Conservation (phyloP, 2,329 filamentous ascomycete genomes). For the Ramichloridium luteum region DNA sequence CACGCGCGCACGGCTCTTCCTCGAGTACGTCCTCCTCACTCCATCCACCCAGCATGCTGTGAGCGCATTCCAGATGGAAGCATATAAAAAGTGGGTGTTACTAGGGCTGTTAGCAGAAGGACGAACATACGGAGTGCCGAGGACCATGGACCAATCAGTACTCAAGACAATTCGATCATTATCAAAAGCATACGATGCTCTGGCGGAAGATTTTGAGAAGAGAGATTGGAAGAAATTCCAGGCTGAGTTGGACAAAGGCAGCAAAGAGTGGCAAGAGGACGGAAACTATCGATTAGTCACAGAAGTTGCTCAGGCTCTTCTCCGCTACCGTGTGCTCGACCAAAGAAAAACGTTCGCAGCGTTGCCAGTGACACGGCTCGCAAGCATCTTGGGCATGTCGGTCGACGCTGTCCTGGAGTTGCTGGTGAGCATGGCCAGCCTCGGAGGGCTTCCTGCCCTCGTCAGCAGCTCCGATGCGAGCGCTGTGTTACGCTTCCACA, state of each 20-base stretch:
- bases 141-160: slow-evolving; percentile 41
- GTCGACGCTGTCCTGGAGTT: slow-evolving; percentile 42
- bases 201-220: slow-evolving; percentile 57
- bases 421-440: slow-evolving; percentile 40
- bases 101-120: slow-evolving; percentile 61
- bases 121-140: slow-evolving; percentile 43
- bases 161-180: slow-evolving; percentile 46
- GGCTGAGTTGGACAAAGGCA: slow-evolving; percentile 49
- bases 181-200: slow-evolving; percentile 55
- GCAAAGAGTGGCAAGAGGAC: slow-evolving; percentile 43
- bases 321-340: slow-evolving; percentile 61
- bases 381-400: slow-evolving; percentile 38
- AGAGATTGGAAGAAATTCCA: slow-evolving; percentile 47
- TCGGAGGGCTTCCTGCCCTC: slow-evolving; percentile 39
- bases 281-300: slow-evolving; percentile 59
- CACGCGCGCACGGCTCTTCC: slow-evolving; percentile 32
- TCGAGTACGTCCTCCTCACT: slow-evolving; percentile 47
- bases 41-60: slow-evolving; percentile 55
- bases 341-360: slow-evolving; percentile 61
- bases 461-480: slow-evolving; percentile 33
- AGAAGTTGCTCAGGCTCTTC: slow-evolving; percentile 58
- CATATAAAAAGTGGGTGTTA: slow-evolving; percentile 84
- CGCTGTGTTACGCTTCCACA: slow-evolving; percentile 40
- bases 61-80: slow-evolving; percentile 65
- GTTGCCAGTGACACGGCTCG: slow-evolving; percentile 43